Evolutionary conservation across 306 rosid species (phyloP), one percentile per base, ranked within the genome.

Genomic region (Ormosia semicastrata): DNA sequence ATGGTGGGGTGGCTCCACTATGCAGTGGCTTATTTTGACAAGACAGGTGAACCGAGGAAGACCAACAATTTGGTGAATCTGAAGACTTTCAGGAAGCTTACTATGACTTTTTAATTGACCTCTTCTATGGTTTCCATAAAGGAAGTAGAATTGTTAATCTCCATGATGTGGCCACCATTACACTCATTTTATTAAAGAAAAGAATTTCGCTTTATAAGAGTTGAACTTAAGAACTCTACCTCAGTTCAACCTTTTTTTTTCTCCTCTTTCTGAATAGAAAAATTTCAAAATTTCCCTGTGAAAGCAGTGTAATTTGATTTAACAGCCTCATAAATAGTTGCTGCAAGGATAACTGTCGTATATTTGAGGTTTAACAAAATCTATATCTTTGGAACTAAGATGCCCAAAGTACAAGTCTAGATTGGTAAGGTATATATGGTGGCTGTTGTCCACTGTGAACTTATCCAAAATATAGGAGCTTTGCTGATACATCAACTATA

Each of bases 1-100:
- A 30, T 52, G 75, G 84, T 63, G 82, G 63, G 82, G 70, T 70
- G 87, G 89, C 85, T 88, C 92, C 91, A 88, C 87, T 80, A 53
- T 77, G 57, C 49, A 71, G 81, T 83, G 84, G 69, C 65, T 78
- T 81, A 47, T 63, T 76, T 81, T 76, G 86, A 83, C 71, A 82
- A 73, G 68, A 84, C 71, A 60, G 76, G 57, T 76, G 64, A 80
- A 78, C 73, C 39, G 79, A 76, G 50, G 81, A 71, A 72, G 75
- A 56, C 75, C 73, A 82, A 57, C 71, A 85, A 77, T 73, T 80
- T 83, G 32, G 67, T 56, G 73, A 65, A 79, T 66, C 71, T 73
- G 2, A 81, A 44, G 66, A 64, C 53, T 77, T 62, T 66, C 52
- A 52, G 64, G 71, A 64, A 85, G 53, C 76, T 56, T 14, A 54